phyloP scores from a whole-genome alignment of 495 filamentous ascomycete species.

The Trichocladium uniseriatum region DNA sequence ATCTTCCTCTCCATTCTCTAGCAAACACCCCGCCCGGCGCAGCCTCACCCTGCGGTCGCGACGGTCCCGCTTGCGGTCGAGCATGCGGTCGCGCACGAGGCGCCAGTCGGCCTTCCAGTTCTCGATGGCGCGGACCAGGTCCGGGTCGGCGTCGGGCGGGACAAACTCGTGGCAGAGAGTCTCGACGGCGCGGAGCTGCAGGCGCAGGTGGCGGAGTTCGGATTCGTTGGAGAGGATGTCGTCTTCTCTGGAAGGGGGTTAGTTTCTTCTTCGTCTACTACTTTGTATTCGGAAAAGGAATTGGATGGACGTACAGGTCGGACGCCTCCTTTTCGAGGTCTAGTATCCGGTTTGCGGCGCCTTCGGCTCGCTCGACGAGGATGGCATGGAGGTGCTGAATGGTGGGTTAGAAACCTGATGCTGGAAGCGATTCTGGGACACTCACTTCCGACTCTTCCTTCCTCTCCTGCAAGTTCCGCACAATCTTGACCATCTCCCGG shows the following conservation, averaged over 20 bases:
- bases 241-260: slow-evolving; percentile 18
- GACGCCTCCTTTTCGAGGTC: slow-evolving; percentile 39
- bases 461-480: slow-evolving; percentile 32
- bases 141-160: slow-evolving; percentile 29
- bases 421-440: neutral
- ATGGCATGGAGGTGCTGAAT: slow-evolving; percentile 45
- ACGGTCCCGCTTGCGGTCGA: slow-evolving; percentile 15
- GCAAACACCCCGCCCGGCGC: slow-evolving; percentile 4
- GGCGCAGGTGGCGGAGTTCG: slow-evolving; percentile 43
- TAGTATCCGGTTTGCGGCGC: slow-evolving; percentile 43
- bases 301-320: slow-evolving; percentile 45
- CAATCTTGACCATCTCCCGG: slow-evolving; percentile 28
- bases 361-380: slow-evolving; percentile 41
- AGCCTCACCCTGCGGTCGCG: slow-evolving; percentile 1
- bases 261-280: too few species aligned
- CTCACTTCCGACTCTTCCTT: slow-evolving; percentile 45
- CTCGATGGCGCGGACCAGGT: slow-evolving; percentile 35
- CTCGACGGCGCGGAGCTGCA: slow-evolving; percentile 46
- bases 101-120: slow-evolving; percentile 40
- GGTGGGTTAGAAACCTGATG: neutral
- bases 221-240: slow-evolving; percentile 22
- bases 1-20: neutral
- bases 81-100: slow-evolving; percentile 22
- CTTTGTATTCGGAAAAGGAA: too few species aligned
- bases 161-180: slow-evolving; percentile 37